A percentile compares a stretch with the other conserved stretches of the same genome.
phyloP scores from a whole-genome alignment of 2,329 filamentous ascomycete genomes.

The Talaromyces sp. region DNA sequence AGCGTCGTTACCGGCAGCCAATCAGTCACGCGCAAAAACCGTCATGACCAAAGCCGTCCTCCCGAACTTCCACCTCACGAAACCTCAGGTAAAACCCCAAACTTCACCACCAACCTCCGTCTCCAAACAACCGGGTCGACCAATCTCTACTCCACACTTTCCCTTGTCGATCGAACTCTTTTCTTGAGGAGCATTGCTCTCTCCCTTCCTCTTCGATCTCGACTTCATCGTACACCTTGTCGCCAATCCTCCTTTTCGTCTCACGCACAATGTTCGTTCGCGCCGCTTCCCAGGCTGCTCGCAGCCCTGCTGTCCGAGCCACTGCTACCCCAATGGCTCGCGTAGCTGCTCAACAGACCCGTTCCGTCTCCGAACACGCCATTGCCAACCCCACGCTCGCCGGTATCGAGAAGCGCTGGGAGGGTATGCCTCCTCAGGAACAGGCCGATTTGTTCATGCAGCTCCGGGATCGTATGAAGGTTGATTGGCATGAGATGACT shows the following conservation, averaged over 20 bases:
- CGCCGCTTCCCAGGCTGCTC: constrained; percentile 43
- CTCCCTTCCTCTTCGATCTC: constrained; percentile 13
- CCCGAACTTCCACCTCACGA: constrained; percentile 39
- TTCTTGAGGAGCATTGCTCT: constrained; percentile 5
- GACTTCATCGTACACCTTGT: constrained; percentile 17
- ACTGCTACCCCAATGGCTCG: constrained; percentile 33
- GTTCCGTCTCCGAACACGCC: constrained; percentile 69
- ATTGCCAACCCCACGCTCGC: constrained; percentile 96
- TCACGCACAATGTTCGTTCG: constrained; percentile 43
- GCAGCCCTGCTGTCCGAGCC: constrained; percentile 37
- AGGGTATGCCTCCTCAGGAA: constrained; percentile 94
- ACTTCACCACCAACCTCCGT: constrained; percentile 29
- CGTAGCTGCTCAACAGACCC: constrained; percentile 46
- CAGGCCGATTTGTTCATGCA: constrained; percentile 99
- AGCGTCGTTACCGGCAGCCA: constrained; percentile 21
- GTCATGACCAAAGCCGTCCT: constrained; percentile 23
- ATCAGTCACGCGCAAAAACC: constrained; percentile 31
- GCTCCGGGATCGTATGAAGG: constrained; percentile 97
- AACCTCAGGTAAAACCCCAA: constrained; percentile 17
- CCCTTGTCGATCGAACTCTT: not conserved
- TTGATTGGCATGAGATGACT: constrained; percentile 91
- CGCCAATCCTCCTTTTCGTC: constrained; percentile 16
- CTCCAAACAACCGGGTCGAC: constrained; percentile 14
- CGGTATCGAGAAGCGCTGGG: constrained; percentile 99
- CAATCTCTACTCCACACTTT: constrained; percentile 13